Conservation (phyloP, 140 eudicot genomes). For the Stevia rebaudiana region DNA sequence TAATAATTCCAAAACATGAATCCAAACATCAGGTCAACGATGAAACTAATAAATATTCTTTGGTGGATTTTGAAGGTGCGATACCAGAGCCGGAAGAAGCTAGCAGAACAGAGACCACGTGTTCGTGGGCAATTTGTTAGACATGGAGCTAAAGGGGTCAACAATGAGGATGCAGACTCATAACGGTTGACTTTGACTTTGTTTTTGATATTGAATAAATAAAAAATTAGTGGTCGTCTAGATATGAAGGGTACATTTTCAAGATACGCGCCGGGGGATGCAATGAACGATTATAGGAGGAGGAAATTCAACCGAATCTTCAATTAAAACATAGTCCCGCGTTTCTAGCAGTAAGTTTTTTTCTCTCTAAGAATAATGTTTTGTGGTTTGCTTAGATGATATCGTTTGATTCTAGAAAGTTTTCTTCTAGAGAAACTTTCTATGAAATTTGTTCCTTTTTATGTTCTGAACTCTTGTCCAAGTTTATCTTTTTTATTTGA, state of each 20-base stretch:
- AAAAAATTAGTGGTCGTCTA: constrained; percentile 33
- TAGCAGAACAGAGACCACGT: constrained; percentile 85
- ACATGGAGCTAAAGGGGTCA: constrained; percentile 43
- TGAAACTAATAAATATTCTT: neutral
- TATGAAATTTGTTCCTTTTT: constrained; percentile 18
- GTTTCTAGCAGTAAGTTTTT: constrained; percentile 19
- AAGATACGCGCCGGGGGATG: constrained; percentile 24
- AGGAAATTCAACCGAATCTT: constrained; percentile 27
- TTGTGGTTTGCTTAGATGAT: constrained; percentile 22
- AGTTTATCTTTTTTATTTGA: constrained; percentile 22
- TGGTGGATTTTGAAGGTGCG: constrained; percentile 41
- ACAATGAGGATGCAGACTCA: constrained; percentile 39
- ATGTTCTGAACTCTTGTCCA: constrained; percentile 38
- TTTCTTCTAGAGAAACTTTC: constrained; percentile 20
- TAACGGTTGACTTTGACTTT: constrained; percentile 29
- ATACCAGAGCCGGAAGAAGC: constrained; percentile 67
- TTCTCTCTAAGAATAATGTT: constrained; percentile 28
- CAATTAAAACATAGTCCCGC: constrained; percentile 24
- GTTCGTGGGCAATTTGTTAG: constrained; percentile 70
- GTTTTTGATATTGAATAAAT: constrained; percentile 15
- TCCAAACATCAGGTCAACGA: neutral
- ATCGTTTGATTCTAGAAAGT: constrained; percentile 2
- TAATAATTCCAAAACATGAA: neutral
- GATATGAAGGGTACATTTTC: constrained; percentile 32
- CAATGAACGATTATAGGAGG: constrained; percentile 27